These are phyloP conservation scores for Adenanthera pavonina DNA, from an alignment of 306 rosid genomes.

Conservation along the genomic window DNA sequence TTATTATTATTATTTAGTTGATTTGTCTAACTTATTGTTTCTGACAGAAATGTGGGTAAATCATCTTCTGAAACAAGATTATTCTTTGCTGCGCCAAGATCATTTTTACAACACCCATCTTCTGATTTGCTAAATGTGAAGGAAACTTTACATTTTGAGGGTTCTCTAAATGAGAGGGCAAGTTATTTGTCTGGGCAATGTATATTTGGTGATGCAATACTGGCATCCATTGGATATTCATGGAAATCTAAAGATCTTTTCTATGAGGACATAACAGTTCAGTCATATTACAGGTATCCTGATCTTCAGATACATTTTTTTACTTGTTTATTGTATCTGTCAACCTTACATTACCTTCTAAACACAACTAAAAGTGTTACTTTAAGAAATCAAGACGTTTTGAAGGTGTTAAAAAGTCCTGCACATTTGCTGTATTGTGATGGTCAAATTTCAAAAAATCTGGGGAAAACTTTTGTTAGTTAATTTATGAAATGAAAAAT, in stretches of 20 bases:
- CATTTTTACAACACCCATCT: slow-evolving; percentile 52
- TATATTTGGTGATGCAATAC: slow-evolving; percentile 83
- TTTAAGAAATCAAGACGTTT: background rate
- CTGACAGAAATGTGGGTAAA: slow-evolving; percentile 82
- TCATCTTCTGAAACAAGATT: slow-evolving; percentile 87
- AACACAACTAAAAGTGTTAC: slow-evolving; percentile 22
- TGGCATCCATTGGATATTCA: slow-evolving; percentile 83
- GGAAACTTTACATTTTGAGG: slow-evolving; percentile 51
- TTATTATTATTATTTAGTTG: background rate
- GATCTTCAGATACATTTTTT: slow-evolving; percentile 27
- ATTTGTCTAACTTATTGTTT: slow-evolving; percentile 37
- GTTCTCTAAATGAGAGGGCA: slow-evolving; percentile 71
- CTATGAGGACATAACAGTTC: slow-evolving; percentile 70
- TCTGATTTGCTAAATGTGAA: slow-evolving; percentile 52
- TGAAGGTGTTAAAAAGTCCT: background rate
- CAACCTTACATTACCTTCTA: slow-evolving; percentile 32
- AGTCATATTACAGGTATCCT: slow-evolving; percentile 81
- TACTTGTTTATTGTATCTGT: slow-evolving; percentile 15
- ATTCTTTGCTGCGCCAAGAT: slow-evolving; percentile 65
- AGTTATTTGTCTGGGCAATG: slow-evolving; percentile 82
- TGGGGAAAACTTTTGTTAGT: slow-evolving; percentile 1
- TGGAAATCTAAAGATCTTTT: slow-evolving; percentile 77
- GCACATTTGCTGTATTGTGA: slow-evolving; percentile 24
- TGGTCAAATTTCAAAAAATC: slow-evolving; percentile 21
- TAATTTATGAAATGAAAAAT: slow-evolving; percentile 7